phyloP scores from a whole-genome alignment of 768 basidiomycete species.

The Mycena galopus region DNA sequence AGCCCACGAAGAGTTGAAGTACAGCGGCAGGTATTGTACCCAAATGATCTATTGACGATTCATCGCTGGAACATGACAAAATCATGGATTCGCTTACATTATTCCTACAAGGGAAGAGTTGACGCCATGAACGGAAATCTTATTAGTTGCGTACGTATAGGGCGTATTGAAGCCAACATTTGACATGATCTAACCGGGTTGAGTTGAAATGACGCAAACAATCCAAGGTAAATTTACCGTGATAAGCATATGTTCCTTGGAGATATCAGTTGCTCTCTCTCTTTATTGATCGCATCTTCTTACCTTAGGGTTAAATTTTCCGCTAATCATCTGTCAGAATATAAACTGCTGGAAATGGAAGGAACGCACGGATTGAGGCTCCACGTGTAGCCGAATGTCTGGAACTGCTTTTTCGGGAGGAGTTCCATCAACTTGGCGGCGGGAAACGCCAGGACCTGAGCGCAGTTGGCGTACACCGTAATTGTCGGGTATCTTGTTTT shows the following conservation, averaged over 20 bases:
- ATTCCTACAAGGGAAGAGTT: too few relatives aligned
- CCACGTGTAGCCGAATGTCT: slow-evolving; percentile 62
- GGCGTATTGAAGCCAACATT: slow-evolving; percentile 59
- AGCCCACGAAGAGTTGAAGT: slow-evolving; percentile 41
- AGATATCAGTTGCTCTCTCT: too few relatives aligned
- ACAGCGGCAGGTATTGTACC: slow-evolving; percentile 66
- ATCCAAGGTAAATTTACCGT: slow-evolving; percentile 41
- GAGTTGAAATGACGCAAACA: background rate
- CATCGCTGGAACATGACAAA: background rate
- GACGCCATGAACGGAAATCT: too few relatives aligned
- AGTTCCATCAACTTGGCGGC: slow-evolving; percentile 54
- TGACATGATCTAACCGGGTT: slow-evolving; percentile 56
- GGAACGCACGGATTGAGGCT: slow-evolving; percentile 54
- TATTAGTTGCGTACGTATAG: slow-evolving; percentile 61
- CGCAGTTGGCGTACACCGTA: slow-evolving; percentile 46
- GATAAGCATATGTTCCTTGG: slow-evolving; percentile 72
- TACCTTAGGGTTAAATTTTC: slow-evolving; percentile 75
- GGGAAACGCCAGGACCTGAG: slow-evolving; percentile 63
- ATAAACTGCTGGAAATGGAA: background rate
- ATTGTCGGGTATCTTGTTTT: slow-evolving; percentile 38
- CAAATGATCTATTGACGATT: slow-evolving; percentile 58
- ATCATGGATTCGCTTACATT: background rate
- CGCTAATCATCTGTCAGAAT: slow-evolving; percentile 43
- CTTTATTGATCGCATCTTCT: too few relatives aligned
- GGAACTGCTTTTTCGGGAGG: slow-evolving; percentile 43